Base-by-base conservation (phyloP, 2,329 filamentous ascomycete genomes). In the Emergomyces pasteurianus region DNA sequence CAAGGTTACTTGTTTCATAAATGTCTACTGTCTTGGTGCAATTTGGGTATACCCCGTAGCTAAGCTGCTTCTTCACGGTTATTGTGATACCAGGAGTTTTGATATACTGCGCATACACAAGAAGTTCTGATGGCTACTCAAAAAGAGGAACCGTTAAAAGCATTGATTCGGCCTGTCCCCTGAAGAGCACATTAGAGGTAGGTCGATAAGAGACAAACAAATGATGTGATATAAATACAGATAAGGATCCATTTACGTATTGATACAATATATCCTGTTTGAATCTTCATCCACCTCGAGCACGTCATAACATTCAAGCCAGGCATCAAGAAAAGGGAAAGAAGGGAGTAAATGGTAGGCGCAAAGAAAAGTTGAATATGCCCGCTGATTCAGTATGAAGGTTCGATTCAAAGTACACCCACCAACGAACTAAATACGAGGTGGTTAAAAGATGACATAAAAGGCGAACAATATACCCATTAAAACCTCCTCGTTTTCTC, bases 401-500 rank as follows among this genome's bases (percentile, higher is more conserved):
- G 34, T 7, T 34, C 28, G 18, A 52, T 31, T 8, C 10, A 8
- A 47, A 23, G 18, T 52, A 18, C 12, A 31, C 23, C 10, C 23
- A 3, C 50, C n/a, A 43, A 42, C 8, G 18, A 16, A 21, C 9
- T 12, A 43, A 43, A 42, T 10, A 9, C 0, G 28, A 23, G 28
- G 28, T n/a, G 34, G 31, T 5, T 12, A 14, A 36, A 40, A 21
- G 6, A 57, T 26, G 8, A 40, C 10, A 21, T 6, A 14, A 7
- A 46, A 46, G 42, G 42, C n/a, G 31, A 21, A 23, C 34, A 55
- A 54, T 18, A 16, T 40, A 26, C 8, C 10, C 12, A 21, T 67
- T 66, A 76, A 62, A 78, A 76, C 54, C 74, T 67, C 66, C 80
- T 79, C 56, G 80, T 80, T 64, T 77, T 78, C 62, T 85, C 83